A percentile compares a stretch with the other conserved stretches of the same genome.
phyloP scores from a whole-genome alignment of 2,329 filamentous ascomycete genomes.

The Cryphonectria japonica region DNA sequence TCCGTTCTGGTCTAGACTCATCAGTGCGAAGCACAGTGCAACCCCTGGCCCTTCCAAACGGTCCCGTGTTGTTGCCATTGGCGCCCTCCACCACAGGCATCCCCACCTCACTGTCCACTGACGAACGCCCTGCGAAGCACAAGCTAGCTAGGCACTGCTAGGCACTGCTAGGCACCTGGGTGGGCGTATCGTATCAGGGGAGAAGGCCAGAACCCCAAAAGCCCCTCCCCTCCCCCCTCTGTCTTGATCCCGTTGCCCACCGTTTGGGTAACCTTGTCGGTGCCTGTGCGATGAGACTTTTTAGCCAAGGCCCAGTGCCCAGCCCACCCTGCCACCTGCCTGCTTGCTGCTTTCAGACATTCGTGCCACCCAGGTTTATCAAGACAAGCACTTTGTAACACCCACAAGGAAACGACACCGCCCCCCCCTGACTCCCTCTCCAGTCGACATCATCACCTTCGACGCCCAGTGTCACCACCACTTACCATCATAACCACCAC shows the following conservation, averaged over 20 bases:
- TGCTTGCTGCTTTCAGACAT: slow-evolving; percentile 1
- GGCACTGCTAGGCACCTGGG: not conserved
- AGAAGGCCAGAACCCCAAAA: not conserved
- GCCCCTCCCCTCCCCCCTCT: not conserved
- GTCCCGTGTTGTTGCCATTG: not conserved
- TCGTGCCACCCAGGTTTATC: not conserved
- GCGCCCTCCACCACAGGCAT: not conserved
- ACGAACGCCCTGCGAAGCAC: not conserved
- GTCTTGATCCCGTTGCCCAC: not conserved
- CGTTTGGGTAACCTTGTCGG: not conserved
- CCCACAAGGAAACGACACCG: not conserved
- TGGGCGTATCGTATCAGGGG: not conserved
- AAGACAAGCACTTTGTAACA: not conserved
- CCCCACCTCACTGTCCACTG: not conserved
- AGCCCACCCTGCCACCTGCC: not conserved
- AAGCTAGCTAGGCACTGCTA: not conserved
- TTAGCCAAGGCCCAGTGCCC: not conserved
- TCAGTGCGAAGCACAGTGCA: slow-evolving; percentile 1
- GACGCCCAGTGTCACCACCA: not conserved
- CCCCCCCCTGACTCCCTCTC: not conserved
- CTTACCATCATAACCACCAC: not conserved
- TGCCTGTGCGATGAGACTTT: not conserved
- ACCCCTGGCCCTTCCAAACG: not conserved
- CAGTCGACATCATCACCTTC: not conserved
- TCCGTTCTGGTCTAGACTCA: slow-evolving; percentile 10